Conservation (phyloP, 2,329 filamentous ascomycete genomes). For the Aspergillus unguis region DNA sequence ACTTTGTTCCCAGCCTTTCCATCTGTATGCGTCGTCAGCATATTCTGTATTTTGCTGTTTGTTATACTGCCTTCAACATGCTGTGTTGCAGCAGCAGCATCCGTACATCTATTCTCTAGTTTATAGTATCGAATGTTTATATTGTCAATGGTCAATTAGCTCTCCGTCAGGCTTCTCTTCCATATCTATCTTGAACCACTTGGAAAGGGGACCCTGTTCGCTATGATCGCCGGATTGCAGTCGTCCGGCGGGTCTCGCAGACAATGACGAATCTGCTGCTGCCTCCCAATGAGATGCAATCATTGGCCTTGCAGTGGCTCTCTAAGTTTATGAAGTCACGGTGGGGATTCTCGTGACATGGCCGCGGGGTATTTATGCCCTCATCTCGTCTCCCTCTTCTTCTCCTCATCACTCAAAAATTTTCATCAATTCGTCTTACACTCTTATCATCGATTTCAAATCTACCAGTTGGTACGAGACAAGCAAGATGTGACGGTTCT, state of each 20-base stretch:
- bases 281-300: conserved; percentile 9
- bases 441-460: neutral
- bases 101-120: conserved; percentile 1
- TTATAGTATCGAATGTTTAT: too few relatives aligned
- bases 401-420: neutral
- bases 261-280: neutral
- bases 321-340: neutral
- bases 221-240: conserved; percentile 6
- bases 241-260: conserved; percentile 9
- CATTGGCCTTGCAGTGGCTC: conserved; percentile 6
- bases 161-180: too few relatives aligned
- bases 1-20: neutral
- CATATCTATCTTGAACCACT: too few relatives aligned
- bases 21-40: neutral
- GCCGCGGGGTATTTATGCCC: conserved; percentile 15
- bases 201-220: neutral
- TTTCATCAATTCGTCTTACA: neutral
- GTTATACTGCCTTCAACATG: neutral
- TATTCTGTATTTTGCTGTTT: conserved; percentile 1
- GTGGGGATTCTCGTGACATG: conserved; percentile 12
- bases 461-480: conserved; percentile 29
- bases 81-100: neutral
- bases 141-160: too few relatives aligned
- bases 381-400: conserved; percentile 11
- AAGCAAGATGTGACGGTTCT: conserved; percentile 22